A percentile compares a stretch with the other conserved stretches of the same genome.
phyloP scores from a whole-genome alignment of 2,329 filamentous ascomycete species.

The Westerdykella sp. region DNA sequence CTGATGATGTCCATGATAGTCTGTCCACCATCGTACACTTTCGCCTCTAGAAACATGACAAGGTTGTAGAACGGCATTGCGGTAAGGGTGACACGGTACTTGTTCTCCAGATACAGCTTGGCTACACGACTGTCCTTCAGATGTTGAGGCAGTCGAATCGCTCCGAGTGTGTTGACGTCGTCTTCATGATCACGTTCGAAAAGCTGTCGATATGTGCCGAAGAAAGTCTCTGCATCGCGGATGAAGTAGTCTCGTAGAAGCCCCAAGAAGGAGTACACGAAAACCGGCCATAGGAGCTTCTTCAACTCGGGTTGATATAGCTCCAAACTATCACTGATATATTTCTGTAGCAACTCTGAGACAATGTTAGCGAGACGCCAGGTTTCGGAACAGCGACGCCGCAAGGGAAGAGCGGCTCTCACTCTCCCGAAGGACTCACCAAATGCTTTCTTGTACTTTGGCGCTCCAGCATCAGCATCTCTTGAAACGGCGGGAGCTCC shows the following conservation, averaged over 20 bases:
- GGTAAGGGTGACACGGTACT: slow-evolving; percentile 86
- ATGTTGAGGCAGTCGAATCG: slow-evolving; percentile 71
- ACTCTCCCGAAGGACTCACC: slow-evolving; percentile 31
- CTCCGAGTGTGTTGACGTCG: slow-evolving; percentile 69
- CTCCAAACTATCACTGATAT: slow-evolving; percentile 88
- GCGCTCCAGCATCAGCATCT: slow-evolving; percentile 63
- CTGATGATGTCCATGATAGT: slow-evolving; percentile 70
- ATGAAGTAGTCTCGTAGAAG: slow-evolving; percentile 66
- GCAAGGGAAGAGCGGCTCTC: too few relatives aligned
- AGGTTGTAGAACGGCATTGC: slow-evolving; percentile 75
- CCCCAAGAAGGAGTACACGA: slow-evolving; percentile 86
- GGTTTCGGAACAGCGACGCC: neutral
- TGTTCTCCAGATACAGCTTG: slow-evolving; percentile 76
- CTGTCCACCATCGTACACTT: slow-evolving; percentile 71
- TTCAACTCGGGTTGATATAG: slow-evolving; percentile 87
- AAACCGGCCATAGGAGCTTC: slow-evolving; percentile 86
- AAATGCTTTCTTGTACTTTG: slow-evolving; percentile 72
- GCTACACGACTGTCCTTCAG: slow-evolving; percentile 69
- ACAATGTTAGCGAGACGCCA: neutral
- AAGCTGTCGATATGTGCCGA: slow-evolving; percentile 58
- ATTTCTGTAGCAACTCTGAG: slow-evolving; percentile 61
- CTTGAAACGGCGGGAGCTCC: slow-evolving; percentile 64
- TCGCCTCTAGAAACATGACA: slow-evolving; percentile 83
- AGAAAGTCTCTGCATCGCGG: slow-evolving; percentile 67
- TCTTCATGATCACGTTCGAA: slow-evolving; percentile 77